Base-by-base conservation (phyloP, 2,329 filamentous ascomycete species). In the Aspergillus pseudoglaucus region DNA sequence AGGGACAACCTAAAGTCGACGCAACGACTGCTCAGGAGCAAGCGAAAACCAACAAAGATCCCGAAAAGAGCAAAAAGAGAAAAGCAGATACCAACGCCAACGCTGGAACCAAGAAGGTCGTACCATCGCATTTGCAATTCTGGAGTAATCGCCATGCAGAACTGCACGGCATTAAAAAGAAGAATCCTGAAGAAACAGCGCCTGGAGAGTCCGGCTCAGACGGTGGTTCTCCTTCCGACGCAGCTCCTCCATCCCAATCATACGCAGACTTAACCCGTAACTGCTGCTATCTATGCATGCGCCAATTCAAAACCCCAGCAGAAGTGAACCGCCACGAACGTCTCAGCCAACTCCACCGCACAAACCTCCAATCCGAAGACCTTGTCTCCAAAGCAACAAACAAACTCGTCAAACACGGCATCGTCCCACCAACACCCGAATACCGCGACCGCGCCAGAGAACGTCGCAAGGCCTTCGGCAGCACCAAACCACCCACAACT, bases 71-170 rank as follows among this genome's bases (percentile, higher is more conserved):
- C 9, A 76, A 74, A 54, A 74, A 75, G 51, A 61, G 72, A 50
- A 75, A 76, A 52, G 67, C 72, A 1, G 73, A 75, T n/a, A 52
- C 59, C 4, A 58, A 66, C 3, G 61, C 64, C 15, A 68, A 44
- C 45, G 59, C 61, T 30, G 62, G 55, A 4, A 53, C 59, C 7
- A 72, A 72, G 53, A 75, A 74, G 47, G 59, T 81, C 55, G 75
- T 84, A 44, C 78, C 81, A 3, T 80, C 82, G 1, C 82, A 87
- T 64, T 72, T 87, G 41, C 81, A 86, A 63, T 85, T 84, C 63
- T 87, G 84, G 84, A 80, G 81, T 43, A 81, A 85, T 58, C 81
- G 83, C 44, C 82, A 85, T 59, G 83, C 82, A 1, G 83, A 87
- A 58, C 69, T 87, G 20, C 81, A 84, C 57, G 78, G 80, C 48